Evolutionary conservation across 2,329 filamentous ascomycete genomes (phyloP).

Genomic region (Lasiodiplodia gonubiensis): DNA sequence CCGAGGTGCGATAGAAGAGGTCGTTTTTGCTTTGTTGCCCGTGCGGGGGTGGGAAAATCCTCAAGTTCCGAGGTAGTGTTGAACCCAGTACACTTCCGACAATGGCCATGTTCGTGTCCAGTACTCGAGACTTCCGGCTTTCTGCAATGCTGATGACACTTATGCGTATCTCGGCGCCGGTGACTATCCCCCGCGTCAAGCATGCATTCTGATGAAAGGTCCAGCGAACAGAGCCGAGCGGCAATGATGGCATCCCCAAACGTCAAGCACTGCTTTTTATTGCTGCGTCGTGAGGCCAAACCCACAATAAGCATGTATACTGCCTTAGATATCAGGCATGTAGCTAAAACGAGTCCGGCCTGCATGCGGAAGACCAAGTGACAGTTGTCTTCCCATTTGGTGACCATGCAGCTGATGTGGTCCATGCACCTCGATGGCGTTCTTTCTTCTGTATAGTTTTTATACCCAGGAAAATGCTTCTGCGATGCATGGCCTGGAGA

Average conservation of each 20-base stretch:
- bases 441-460: too few relatives aligned
- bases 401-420: neutral
- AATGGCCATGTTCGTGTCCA: constrained; percentile 40
- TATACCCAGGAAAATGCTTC: neutral
- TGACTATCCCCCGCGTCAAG: constrained; percentile 38
- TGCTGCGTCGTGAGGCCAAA: constrained; percentile 33
- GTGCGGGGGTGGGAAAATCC: constrained; percentile 35
- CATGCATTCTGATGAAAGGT: constrained; percentile 39
- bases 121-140: constrained; percentile 11
- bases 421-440: neutral
- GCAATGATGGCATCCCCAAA: constrained; percentile 42
- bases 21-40: constrained; percentile 40
- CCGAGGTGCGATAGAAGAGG: constrained; percentile 38
- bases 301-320: constrained; percentile 40
- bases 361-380: constrained; percentile 37
- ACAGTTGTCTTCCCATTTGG: constrained; percentile 30
- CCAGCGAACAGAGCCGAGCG: constrained; percentile 36
- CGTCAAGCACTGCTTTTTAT: constrained; percentile 38
- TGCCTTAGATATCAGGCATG: constrained; percentile 36
- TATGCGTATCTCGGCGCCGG: constrained; percentile 34
- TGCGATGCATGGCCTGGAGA: neutral
- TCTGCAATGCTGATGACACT: constrained; percentile 40
- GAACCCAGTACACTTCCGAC: constrained; percentile 39
- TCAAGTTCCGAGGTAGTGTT: constrained; percentile 33
- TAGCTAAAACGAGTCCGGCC: constrained; percentile 35